These are phyloP conservation scores for Panus rudis DNA, from an alignment of 768 basidiomycete genomes.

Conservation along the genomic window DNA sequence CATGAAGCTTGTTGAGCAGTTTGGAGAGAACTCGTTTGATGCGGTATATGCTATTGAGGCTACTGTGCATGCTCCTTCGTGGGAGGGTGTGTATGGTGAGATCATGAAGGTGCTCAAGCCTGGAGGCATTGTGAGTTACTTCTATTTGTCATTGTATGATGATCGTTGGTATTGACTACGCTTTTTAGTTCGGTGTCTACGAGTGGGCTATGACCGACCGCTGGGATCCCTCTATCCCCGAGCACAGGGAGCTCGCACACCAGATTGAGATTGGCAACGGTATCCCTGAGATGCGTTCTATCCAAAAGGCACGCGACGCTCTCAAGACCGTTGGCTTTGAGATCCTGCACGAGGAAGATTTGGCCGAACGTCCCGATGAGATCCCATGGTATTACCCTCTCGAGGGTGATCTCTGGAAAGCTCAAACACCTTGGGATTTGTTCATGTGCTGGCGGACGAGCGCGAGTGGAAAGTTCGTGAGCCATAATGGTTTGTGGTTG, in stretches of 20 bases:
- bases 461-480: conserved; percentile 77
- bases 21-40: conserved; percentile 91
- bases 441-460: conserved; percentile 88
- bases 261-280: conserved; percentile 92
- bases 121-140: conserved; percentile 74
- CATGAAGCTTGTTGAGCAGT: conserved; percentile 87
- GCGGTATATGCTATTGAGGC: conserved; percentile 98
- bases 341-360: conserved; percentile 87
- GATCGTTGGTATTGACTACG: conserved; percentile 7
- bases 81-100: conserved; percentile 92
- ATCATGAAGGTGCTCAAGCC: conserved; percentile 93
- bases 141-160: background rate
- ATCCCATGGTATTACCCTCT: conserved; percentile 96
- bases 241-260: conserved; percentile 88
- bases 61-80: conserved; percentile 91
- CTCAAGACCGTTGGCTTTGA: conserved; percentile 79
- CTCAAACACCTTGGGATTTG: conserved; percentile 91
- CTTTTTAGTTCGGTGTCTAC: conserved; percentile 84
- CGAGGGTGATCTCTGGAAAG: conserved; percentile 87
- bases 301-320: conserved; percentile 65
- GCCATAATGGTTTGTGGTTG: conserved; percentile 69
- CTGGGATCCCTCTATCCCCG: conserved; percentile 81
- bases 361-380: conserved; percentile 74
- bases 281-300: conserved; percentile 93
- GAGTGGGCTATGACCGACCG: conserved; percentile 98